A percentile compares a stretch with the other conserved stretches of the same genome.
These are phyloP conservation scores for Corchorus capsularis DNA, from an alignment of 345 rosid genomes.

Conservation along the genomic window DNA sequence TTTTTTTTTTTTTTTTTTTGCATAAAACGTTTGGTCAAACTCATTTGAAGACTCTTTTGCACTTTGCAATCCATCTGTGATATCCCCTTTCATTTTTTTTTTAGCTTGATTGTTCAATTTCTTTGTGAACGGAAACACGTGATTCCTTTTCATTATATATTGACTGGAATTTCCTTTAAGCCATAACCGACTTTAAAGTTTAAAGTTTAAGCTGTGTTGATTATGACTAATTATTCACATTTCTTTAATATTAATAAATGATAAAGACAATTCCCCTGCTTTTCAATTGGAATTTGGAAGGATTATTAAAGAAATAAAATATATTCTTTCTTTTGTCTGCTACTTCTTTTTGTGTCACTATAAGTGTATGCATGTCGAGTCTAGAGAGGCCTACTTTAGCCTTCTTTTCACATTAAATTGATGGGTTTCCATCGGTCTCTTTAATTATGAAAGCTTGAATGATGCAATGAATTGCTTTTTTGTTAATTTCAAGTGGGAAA, in stretches of 20 bases:
- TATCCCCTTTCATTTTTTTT: too few relatives aligned
- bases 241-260: too few relatives aligned
- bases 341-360: background rate
- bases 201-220: too few relatives aligned
- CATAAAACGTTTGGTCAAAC: too few relatives aligned
- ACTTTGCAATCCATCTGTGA: too few relatives aligned
- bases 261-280: too few relatives aligned
- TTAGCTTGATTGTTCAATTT: too few relatives aligned
- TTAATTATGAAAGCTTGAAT: constrained; percentile 12
- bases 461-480: background rate
- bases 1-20: too few relatives aligned
- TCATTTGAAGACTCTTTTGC: too few relatives aligned
- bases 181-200: background rate
- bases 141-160: background rate
- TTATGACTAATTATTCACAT: too few relatives aligned
- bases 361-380: background rate
- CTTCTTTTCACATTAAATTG: background rate
- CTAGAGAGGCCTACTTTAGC: background rate
- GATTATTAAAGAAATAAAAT: too few relatives aligned
- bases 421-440: background rate
- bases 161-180: background rate
- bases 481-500: background rate
- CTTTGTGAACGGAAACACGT: background rate
- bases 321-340: background rate
- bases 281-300: too few relatives aligned